Evolutionary conservation across 352 stramenopile genomes (phyloP), one percentile per base, ranked within the genome.

Genomic region (Pythium scleroteichum): DNA sequence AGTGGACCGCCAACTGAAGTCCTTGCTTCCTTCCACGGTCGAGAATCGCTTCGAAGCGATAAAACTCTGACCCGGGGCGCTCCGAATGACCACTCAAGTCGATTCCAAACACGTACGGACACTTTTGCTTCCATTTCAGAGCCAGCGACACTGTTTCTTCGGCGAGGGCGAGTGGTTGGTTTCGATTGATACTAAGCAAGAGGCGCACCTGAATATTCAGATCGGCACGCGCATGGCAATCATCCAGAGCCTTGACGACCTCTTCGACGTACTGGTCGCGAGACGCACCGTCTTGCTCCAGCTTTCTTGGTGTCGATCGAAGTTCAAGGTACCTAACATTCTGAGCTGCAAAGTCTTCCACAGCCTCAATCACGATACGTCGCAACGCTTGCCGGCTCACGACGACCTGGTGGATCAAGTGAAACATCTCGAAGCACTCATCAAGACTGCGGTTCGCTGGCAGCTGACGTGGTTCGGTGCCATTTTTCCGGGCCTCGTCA

Each of bases 1-100:
- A 98, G 69, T 98, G 95, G 46, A 98, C 71, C 12, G 92, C 88
- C 22, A 97, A 66, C 59, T 91, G 91, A 17, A 98, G 75, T 4
- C 87, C 88, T 8, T 76, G 71, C 2, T 71, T 51, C 55, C 89
- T 74, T 32, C 90, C 92, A 32, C 66, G 69, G 32, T 89, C 60
- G 27, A 98, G 83, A 2, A 82, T 59, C 12, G 76, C 55, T 66
- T 92, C 75, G 64, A 97, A 98, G 47, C 85, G 73, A 55, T 76
- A 52, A 66, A 97, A 97, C 61, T 95, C 77, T 26, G 85, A 92
- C 46, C 92, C 76, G 8, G 80, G 79, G 14, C 66, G 75, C 45
- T 88, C 72, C 44, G 88, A 90, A 59, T 96, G 90, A 54, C 87
- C 88, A 44, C 84, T 94, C 47, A 96, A 74, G 64, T 96, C 88